Evolutionary conservation across 129 eudicot species (phyloP).

Genomic region (Silybum marianum): DNA sequence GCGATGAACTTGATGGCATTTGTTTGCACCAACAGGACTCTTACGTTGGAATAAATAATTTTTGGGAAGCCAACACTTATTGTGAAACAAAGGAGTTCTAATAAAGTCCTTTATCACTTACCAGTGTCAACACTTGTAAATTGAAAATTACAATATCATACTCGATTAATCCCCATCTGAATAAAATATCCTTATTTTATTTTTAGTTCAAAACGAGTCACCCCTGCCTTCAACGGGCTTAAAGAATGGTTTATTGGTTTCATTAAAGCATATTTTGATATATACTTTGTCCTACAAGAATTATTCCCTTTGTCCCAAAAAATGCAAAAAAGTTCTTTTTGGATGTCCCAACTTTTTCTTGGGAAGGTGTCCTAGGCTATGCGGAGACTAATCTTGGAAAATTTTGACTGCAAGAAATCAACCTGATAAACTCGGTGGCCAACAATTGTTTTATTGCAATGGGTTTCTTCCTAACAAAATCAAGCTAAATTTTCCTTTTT

Average conservation of each 20-base stretch:
- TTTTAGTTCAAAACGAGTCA: neutral
- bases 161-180: neutral
- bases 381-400: too few relatives aligned
- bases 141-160: neutral
- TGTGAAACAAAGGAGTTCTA: too few relatives aligned
- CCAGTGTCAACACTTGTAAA: too few relatives aligned
- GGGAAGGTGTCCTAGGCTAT: too few relatives aligned
- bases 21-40: neutral
- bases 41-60: too few relatives aligned
- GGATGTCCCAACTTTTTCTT: neutral
- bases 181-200: neutral
- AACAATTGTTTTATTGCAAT: neutral
- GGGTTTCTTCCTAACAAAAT: neutral
- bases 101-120: too few relatives aligned
- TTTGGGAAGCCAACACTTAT: too few relatives aligned
- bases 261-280: neutral
- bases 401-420: too few relatives aligned
- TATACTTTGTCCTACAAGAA: neutral
- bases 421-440: too few relatives aligned
- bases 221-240: neutral
- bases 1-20: neutral
- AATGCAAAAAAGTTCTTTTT: too few relatives aligned
- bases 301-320: neutral
- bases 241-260: neutral
- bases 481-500: neutral